Evolutionary conservation across 306 rosid species (phyloP), one percentile per base, ranked within the genome.

Genomic region (Canavalia gladiata): DNA sequence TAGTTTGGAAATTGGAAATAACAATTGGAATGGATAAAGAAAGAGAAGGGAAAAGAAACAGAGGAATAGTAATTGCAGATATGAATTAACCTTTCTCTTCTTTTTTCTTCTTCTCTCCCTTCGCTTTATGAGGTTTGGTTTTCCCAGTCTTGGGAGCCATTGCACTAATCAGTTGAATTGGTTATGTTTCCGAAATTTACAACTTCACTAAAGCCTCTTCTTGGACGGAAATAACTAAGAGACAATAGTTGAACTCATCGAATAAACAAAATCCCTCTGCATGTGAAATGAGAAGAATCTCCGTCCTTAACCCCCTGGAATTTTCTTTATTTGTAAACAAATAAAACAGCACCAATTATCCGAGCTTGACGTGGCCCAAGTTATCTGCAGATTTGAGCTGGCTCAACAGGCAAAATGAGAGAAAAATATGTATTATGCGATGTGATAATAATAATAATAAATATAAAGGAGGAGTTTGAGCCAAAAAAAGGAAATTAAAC

Each of bases 81-180:
- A 2, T 4, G n/a, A 66, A 12, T 6, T 47, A 50, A 92, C 97
- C 98, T 95, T 95, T 92, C 87, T 95, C 98, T 80, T 95, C 98
- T 81, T 91, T 92, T 69, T 92, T 95, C 91, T 91, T 95, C 87
- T 95, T 92, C 29, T 91, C 98, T 87, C 94, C 97, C 82, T 91
- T 95, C 25, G 89, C 78, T 83, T 95, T 95, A 84, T 95, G 97
- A 1, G 97, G 91, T 80, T 89, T 95, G 65, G 97, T 82, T 74
- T 89, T 95, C 34, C 97, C 97, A 0, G 92, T 75, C 69, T 92
- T 95, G 3, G 98, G 98, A 83, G 98, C 98, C 98, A 94, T 94
- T 92, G 78, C 76, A 50, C 76, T 57, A 30, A 68, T 82, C 82
- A 35, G 72, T 58, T 33, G 72, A 56, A 12, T 13, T 45, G 74